Evolutionary conservation across 805 yeast genomes (phyloP), one percentile per base, ranked within the genome.

Genomic region (Pichia phayaonensis): DNA sequence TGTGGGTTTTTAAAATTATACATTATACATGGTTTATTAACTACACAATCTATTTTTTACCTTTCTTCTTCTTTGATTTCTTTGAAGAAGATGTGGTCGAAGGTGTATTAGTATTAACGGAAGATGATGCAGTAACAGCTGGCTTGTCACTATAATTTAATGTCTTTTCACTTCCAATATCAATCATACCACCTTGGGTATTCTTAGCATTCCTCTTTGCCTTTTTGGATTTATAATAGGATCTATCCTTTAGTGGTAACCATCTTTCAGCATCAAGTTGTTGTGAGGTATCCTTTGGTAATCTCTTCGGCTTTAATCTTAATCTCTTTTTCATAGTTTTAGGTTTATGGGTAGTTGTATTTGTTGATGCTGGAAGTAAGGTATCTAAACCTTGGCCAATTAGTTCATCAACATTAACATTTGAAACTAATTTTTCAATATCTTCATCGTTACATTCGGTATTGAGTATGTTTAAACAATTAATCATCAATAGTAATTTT

Each of bases 221-320:
- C 71, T 80, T 82, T 62, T 86, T 84, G 15, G 95, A 87, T 66
- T 81, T 87, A 70, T 85, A 90, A 59, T 83, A 80, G 8, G 90
- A 77, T 65, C 98, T 80, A 63, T 90, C 95, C 63, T 82, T 85
- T 75, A 86, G 59, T 22, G 97, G 95, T 46, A 92, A 67, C 98
- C 98, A 90, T 69, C 97, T 83, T 66, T 90, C 97, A 18, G 79
- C 76, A 58, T 84, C 85, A 3, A 78, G 71, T 51, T 59, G 59
- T 42, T 50, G 54, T 15, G 47, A 52, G 16, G 54, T 38, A 38
- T 57, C 59, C 50, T 60, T 65, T 41, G 61, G 64, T 16, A 59
- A 53, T 55, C 57, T 64, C 46, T 60, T 64, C 7, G 64, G 63
- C 27, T 57, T 62, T 23, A 61, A 55, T 57, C 65, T 62, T 43